Evolutionary conservation across 2,329 filamentous ascomycete species (phyloP).

Genomic region (Penicillium sp.): DNA sequence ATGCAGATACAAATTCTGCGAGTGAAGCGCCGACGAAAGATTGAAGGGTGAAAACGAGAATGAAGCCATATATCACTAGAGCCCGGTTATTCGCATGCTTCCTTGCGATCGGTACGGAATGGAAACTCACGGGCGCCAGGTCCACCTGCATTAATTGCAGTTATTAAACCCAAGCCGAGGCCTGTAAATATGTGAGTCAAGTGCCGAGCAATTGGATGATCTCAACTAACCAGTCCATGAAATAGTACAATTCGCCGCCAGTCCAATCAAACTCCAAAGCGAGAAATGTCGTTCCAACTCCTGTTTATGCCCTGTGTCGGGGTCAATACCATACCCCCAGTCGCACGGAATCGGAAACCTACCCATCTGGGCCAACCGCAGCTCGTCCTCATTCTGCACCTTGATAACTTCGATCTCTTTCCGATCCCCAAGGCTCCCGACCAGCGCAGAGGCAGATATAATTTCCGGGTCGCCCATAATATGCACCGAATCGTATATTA

Average conservation of each 20-base stretch:
- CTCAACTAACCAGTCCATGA: slow-evolving; percentile 45
- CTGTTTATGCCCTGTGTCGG: slow-evolving; percentile 45
- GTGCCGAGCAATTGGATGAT: background rate
- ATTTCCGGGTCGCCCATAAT: background rate
- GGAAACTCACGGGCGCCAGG: slow-evolving; percentile 39
- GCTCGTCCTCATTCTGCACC: slow-evolving; percentile 39
- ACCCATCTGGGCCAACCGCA: slow-evolving; percentile 48
- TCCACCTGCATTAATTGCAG: slow-evolving; percentile 49
- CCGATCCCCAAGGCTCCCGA: background rate
- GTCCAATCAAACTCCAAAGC: slow-evolving; percentile 48
- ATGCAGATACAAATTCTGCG: slow-evolving; percentile 50
- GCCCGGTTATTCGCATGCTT: slow-evolving; percentile 12
- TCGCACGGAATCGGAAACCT: slow-evolving; percentile 3
- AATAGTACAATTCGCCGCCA: slow-evolving; percentile 51
- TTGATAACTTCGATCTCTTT: slow-evolving; percentile 13
- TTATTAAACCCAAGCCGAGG: slow-evolving; percentile 46
- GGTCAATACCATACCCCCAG: background rate
- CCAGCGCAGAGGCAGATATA: background rate
- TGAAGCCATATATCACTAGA: slow-evolving; percentile 51
- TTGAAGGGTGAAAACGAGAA: slow-evolving; percentile 48
- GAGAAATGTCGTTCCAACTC: slow-evolving; percentile 51
- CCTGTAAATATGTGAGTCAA: slow-evolving; percentile 11
- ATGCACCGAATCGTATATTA: background rate
- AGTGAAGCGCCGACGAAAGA: slow-evolving; percentile 48
- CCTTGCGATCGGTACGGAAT: background rate